phyloP scores from a whole-genome alignment of 1,139 yeast genomes.

The Sugiyamaella xylanicola region DNA sequence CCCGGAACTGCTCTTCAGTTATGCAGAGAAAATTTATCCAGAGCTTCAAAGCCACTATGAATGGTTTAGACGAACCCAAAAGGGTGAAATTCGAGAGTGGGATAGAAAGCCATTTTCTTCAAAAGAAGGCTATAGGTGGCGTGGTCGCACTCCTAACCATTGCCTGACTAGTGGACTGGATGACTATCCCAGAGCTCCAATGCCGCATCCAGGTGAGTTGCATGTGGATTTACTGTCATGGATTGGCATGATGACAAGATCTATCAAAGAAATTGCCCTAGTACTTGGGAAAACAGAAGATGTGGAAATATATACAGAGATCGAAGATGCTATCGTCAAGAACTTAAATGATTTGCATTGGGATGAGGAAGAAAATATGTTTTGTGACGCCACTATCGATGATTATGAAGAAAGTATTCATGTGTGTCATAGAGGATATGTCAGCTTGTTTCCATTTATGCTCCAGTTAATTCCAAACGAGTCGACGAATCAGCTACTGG shows the following conservation, averaged over 20 bases:
- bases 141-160: constrained; percentile 83
- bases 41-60: constrained; percentile 74
- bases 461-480: constrained; percentile 65
- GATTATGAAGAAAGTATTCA: constrained; percentile 64
- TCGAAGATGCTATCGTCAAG: constrained; percentile 58
- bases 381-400: constrained; percentile 82
- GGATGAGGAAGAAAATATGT: constrained; percentile 66
- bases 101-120: constrained; percentile 57
- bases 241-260: constrained; percentile 89
- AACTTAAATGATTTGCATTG: constrained; percentile 80
- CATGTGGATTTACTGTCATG: constrained; percentile 89
- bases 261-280: constrained; percentile 74
- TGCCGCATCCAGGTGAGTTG: constrained; percentile 84
- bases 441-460: constrained; percentile 82
- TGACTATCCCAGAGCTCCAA: constrained; percentile 86
- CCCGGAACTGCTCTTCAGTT: constrained; percentile 62
- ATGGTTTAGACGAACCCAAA: constrained; percentile 83
- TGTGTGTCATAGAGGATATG: constrained; percentile 88
- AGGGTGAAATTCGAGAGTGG: constrained; percentile 72
- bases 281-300: constrained; percentile 64
- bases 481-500: constrained; percentile 49
- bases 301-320: constrained; percentile 51
- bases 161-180: constrained; percentile 93
- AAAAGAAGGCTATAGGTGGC: constrained; percentile 84
- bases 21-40: constrained; percentile 72